Conservation (phyloP, 352 stramenopile species). For the Thalassiosira livingstoniorum region DNA sequence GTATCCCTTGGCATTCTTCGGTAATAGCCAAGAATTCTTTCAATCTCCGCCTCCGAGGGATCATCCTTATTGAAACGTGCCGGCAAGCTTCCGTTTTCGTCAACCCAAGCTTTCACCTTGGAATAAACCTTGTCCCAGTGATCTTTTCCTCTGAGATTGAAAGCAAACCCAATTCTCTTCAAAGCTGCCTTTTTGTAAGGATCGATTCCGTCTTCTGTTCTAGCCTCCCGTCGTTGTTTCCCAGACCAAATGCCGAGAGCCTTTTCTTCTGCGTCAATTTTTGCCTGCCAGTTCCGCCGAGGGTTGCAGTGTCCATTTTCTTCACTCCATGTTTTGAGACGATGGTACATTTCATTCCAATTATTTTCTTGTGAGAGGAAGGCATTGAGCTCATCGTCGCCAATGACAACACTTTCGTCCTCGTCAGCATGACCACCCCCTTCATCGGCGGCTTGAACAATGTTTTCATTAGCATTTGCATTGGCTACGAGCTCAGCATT, state of each 20-base stretch:
- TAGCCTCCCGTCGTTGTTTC: conserved; percentile 13
- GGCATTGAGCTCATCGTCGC: background rate
- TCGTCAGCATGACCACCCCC: background rate
- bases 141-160: conserved; percentile 1
- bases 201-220: background rate
- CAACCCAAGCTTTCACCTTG: conserved; percentile 13
- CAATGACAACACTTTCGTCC: background rate
- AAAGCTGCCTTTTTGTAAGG: conserved; percentile 29
- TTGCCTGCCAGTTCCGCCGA: conserved; percentile 25
- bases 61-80: background rate
- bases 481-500: too few relatives aligned
- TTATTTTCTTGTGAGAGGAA: background rate
- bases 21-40: background rate
- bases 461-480: too few relatives aligned
- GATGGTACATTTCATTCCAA: conserved; percentile 16
- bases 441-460: too few relatives aligned
- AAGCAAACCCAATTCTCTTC: conserved; percentile 21
- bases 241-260: conserved; percentile 25
- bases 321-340: conserved; percentile 11
- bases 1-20: background rate
- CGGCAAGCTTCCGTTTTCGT: conserved; percentile 14
- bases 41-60: background rate
- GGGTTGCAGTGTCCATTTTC: conserved; percentile 34
- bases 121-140: conserved; percentile 19
- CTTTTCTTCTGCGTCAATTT: conserved; percentile 42